phyloP scores from a whole-genome alignment of 2,329 filamentous ascomycete species.

The Piedraia hortae region DNA sequence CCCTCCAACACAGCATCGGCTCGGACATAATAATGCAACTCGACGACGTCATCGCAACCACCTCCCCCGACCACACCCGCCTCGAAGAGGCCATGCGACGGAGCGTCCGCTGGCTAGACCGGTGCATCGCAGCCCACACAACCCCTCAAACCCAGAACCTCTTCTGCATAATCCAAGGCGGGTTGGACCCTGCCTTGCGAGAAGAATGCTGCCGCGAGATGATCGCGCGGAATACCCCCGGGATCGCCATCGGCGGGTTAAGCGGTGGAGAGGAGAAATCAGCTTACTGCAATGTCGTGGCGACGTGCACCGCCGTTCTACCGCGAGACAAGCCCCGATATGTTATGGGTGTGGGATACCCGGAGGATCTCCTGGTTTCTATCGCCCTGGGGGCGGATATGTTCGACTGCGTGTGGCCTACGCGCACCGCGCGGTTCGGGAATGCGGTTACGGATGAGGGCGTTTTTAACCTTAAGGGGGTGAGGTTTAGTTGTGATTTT shows the following conservation, averaged over 20 bases:
- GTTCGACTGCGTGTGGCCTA: constrained; percentile 99
- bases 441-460: constrained; percentile 68
- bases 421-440: constrained; percentile 79
- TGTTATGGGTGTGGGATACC: constrained; percentile 95
- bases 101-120: constrained; percentile 82
- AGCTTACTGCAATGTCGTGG: constrained; percentile 66
- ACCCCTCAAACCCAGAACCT: constrained; percentile 66
- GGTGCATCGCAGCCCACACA: constrained; percentile 73
- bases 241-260: constrained; percentile 84
- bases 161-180: constrained; percentile 96
- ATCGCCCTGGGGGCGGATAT: constrained; percentile 89
- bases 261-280: constrained; percentile 86
- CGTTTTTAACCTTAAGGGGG: constrained; percentile 59
- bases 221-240: constrained; percentile 72
- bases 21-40: constrained; percentile 99
- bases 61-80: constrained; percentile 60
- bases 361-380: constrained; percentile 81
- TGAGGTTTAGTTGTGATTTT: constrained; percentile 53
- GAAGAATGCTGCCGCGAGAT: constrained; percentile 62
- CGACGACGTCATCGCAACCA: constrained; percentile 91
- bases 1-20: constrained; percentile 84
- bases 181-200: constrained; percentile 65
- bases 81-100: constrained; percentile 91
- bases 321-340: constrained; percentile 89
- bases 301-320: constrained; percentile 57